Conservation (phyloP, 2,329 filamentous ascomycete genomes). For the Pezicula rhizophila region DNA sequence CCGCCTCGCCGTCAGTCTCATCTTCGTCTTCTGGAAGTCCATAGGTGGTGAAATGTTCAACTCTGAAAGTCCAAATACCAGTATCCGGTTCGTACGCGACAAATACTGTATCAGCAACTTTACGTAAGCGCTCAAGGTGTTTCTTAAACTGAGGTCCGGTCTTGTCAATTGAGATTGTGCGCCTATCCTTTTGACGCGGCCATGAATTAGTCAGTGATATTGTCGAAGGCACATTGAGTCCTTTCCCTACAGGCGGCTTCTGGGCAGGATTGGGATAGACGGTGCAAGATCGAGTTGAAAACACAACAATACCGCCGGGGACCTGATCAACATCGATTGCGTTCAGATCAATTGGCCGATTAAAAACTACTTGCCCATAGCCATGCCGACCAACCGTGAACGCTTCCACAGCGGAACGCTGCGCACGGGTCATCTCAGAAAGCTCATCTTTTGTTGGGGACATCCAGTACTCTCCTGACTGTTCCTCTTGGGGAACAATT, state of each 20-base stretch:
- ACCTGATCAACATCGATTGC: constrained; percentile 75
- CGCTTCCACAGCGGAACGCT: constrained; percentile 66
- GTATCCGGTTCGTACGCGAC: constrained; percentile 71
- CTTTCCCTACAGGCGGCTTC: constrained; percentile 81
- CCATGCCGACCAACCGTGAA: constrained; percentile 80
- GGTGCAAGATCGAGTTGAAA: constrained; percentile 74
- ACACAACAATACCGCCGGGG: constrained; percentile 66
- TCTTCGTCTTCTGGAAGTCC: constrained; percentile 67
- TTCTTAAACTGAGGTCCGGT: constrained; percentile 65
- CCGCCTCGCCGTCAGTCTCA: constrained; percentile 47
- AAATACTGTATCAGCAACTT: constrained; percentile 75
- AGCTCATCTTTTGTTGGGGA: constrained; percentile 70
- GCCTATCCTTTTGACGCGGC: constrained; percentile 65
- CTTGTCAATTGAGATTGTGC: constrained; percentile 48
- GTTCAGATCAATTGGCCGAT: constrained; percentile 75
- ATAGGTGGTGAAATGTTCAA: constrained; percentile 97
- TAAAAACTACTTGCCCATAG: constrained; percentile 77
- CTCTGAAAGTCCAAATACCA: constrained; percentile 84
- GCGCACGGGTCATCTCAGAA: constrained; percentile 69
- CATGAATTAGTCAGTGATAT: constrained; percentile 91
- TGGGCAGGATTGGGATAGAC: constrained; percentile 71
- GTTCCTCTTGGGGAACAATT: constrained; percentile 13
- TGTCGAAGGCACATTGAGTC: constrained; percentile 82
- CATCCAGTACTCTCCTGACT: constrained; percentile 80
- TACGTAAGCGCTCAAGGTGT: constrained; percentile 76